Evolutionary conservation across 2,329 filamentous ascomycete species (phyloP).

Genomic region (Thelonectria olida): DNA sequence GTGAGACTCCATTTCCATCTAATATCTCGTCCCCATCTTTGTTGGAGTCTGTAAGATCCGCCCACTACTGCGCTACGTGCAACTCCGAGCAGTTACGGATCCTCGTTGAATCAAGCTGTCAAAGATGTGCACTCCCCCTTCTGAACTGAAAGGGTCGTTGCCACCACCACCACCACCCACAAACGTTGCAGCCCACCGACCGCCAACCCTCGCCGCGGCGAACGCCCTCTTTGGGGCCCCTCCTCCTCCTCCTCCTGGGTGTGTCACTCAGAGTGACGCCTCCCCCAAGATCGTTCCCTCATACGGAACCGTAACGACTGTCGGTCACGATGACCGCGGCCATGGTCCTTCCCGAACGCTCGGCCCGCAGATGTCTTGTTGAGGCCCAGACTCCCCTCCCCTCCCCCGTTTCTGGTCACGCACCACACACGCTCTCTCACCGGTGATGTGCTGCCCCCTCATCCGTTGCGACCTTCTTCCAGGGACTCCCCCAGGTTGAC

Average conservation of each 20-base stretch:
- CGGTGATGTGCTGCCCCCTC: neutral
- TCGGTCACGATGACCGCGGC: neutral
- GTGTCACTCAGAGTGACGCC: neutral
- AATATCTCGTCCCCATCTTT: neutral
- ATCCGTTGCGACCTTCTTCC: neutral
- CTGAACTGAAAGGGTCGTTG: no score
- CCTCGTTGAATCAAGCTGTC: no score
- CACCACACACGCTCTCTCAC: neutral
- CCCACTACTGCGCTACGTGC: no score
- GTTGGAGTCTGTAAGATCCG: no score
- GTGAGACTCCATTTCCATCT: conserved; percentile 22
- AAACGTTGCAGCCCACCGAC: neutral
- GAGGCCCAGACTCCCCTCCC: conserved; percentile 5
- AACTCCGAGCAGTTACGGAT: no score
- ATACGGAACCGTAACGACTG: neutral
- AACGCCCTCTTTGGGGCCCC: conserved; percentile 33
- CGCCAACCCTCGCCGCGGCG: conserved; percentile 34
- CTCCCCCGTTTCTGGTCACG: neutral
- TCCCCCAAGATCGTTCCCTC: neutral
- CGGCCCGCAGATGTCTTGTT: conserved; percentile 18
- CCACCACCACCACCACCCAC: conserved; percentile 21
- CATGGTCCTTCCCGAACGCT: conserved; percentile 22
- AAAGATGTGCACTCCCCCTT: no score
- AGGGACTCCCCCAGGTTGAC: neutral
- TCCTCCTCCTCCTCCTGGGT: conserved; percentile 9